phyloP scores from a whole-genome alignment of 2,329 filamentous ascomycete species.

The Pleoardoris graminearum region DNA sequence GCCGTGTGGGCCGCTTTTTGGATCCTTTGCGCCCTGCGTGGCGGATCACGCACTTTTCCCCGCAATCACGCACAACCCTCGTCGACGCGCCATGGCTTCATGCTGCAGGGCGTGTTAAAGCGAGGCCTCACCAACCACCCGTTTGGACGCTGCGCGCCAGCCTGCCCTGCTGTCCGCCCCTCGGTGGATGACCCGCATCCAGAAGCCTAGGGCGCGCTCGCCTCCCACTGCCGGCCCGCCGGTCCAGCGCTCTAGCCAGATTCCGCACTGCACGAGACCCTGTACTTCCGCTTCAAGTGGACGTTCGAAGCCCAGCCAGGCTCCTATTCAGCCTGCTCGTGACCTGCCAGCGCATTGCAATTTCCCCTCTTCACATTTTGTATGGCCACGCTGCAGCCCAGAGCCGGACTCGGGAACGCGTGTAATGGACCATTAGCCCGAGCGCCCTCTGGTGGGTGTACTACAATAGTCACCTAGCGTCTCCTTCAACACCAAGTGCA shows the following conservation, averaged over 20 bases:
- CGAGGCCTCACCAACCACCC: conserved; percentile 21
- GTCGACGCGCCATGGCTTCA: conserved; percentile 13
- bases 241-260: conserved; percentile 26
- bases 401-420: conserved; percentile 29
- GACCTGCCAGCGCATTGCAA: conserved; percentile 24
- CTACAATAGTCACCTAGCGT: conserved; percentile 30
- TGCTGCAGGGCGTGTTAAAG: conserved; percentile 22
- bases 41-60: conserved; percentile 9
- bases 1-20: not conserved
- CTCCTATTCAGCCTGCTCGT: conserved; percentile 25
- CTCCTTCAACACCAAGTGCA: conserved; percentile 22
- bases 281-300: conserved; percentile 26
- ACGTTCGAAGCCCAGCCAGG: conserved; percentile 21
- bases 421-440: conserved; percentile 23
- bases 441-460: conserved; percentile 22
- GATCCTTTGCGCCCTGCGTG: conserved; percentile 5
- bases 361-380: conserved; percentile 8
- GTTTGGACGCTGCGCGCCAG: too few species aligned
- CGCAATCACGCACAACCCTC: conserved; percentile 8
- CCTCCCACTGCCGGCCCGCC: conserved; percentile 30
- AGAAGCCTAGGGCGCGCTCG: conserved; percentile 13
- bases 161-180: too few species aligned
- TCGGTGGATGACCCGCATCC: conserved; percentile 10
- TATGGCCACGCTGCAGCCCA: too few species aligned
- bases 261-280: conserved; percentile 40